Base-by-base conservation (phyloP, 805 yeast genomes). In the Candida sphagnicola region DNA sequence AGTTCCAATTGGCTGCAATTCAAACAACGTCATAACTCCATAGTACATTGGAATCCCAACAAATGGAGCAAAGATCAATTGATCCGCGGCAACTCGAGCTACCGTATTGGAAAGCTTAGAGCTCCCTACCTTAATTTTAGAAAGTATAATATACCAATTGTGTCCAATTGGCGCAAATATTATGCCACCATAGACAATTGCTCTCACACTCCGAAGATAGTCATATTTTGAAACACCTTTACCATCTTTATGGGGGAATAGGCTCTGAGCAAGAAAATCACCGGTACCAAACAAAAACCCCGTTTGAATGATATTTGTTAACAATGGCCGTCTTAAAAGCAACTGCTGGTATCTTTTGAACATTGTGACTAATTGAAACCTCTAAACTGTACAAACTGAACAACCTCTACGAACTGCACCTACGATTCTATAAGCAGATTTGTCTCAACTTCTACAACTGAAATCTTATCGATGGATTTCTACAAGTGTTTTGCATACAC, bases 81-180 rank as follows among this genome's bases (percentile, higher is more conserved):
- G 96, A 59, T 90, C 97, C 5, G 75, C 70, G 0, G 74, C 72
- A 12, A 85, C 88, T 35, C 87, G 62, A 1, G 54, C 40, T 3
- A 55, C 15, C 0, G 69, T 55, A 43, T 26, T 28, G 15, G 15
- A 5, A 5, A 15, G 11, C 18, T 28, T 31, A 2, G 31, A 23
- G 13, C 28, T 12, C 18, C 30, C 37, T 18, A 28, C 15, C 23
- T 60, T 54, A 2, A 80, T 55, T 16, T 53, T 59, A 24, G 68
- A 59, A 13, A 88, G 53, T 6, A 75, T 47, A 39, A 69, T 72
- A 59, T 82, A 86, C 86, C 95, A 85, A 40, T 63, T 74, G 38
- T 75, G 77, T 8, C 84, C 95, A 31, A 88, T 65, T 21, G 91
- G 88, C 0, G 91, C 81, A 55, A 87, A 88, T 6, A 88, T 61